Evolutionary conservation across 768 basidiomycete genomes (phyloP).

Genomic region (Lentinula detonsa): DNA sequence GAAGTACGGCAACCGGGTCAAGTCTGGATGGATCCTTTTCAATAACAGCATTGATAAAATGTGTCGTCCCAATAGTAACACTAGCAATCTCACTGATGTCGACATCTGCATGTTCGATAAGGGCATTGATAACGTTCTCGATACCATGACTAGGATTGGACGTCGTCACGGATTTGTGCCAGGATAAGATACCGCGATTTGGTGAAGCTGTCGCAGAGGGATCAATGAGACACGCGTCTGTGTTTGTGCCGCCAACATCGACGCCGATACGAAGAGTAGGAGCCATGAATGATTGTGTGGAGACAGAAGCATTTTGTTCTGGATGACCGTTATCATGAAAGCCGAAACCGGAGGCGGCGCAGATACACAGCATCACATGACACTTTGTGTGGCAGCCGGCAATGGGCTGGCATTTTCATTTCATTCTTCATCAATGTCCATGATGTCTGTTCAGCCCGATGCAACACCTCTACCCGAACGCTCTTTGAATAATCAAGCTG

Average conservation of each 20-base stretch:
- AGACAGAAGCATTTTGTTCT: neutral
- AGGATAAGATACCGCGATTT: constrained; percentile 21
- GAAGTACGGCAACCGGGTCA: constrained; percentile 48
- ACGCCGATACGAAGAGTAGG: constrained; percentile 6
- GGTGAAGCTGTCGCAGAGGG: constrained; percentile 14
- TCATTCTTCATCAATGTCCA: neutral
- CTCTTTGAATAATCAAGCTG: constrained; percentile 65
- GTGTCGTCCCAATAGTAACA: constrained; percentile 48
- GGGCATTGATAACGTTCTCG: constrained; percentile 31
- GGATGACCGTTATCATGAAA: neutral
- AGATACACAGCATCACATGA: neutral
- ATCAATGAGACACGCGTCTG: constrained; percentile 9
- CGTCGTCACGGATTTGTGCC: constrained; percentile 43
- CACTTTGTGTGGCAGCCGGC: neutral
- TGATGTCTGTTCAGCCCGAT: neutral
- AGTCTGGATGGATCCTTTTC: constrained; percentile 40
- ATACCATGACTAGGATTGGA: constrained; percentile 47
- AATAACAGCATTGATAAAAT: constrained; percentile 47
- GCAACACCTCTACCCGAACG: constrained; percentile 22
- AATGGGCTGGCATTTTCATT: neutral
- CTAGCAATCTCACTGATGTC: constrained; percentile 31
- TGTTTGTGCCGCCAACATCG: constrained; percentile 7
- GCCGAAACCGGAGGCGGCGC: neutral
- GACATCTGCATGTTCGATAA: constrained; percentile 27
- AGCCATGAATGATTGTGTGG: neutral